phyloP scores from a whole-genome alignment of 1,284 basidiomycete species.

The Cryptococcus sp. region DNA sequence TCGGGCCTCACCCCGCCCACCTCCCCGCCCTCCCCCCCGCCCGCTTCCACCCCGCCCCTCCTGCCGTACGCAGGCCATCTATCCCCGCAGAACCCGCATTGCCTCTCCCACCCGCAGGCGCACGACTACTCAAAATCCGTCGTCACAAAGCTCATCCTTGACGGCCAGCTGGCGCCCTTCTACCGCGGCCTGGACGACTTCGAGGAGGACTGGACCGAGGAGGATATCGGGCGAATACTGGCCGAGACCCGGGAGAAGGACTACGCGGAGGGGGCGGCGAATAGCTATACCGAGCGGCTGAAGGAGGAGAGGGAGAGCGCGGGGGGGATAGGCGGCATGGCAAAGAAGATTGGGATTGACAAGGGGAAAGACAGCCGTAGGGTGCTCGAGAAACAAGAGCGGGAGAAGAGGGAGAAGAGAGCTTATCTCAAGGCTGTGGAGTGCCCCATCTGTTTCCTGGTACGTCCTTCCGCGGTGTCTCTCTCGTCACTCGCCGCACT shows the following conservation, averaged over 20 bases:
- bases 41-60: conserved; percentile 61
- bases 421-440: conserved; percentile 84
- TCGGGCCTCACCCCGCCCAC: conserved; percentile 35
- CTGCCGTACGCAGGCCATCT: conserved; percentile 64
- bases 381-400: conserved; percentile 43
- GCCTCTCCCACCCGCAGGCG: conserved; percentile 56
- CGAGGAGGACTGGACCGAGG: conserved; percentile 77
- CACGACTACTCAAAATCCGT: conserved; percentile 86
- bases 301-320: conserved; percentile 36
- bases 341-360: conserved; percentile 33
- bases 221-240: conserved; percentile 61
- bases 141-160: conserved; percentile 80
- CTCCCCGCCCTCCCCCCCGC: conserved; percentile 47
- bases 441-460: conserved; percentile 99
- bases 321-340: conserved; percentile 19
- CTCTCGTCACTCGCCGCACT: conserved; percentile 1
- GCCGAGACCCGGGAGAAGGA: conserved; percentile 38
- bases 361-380: conserved; percentile 15
- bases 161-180: conserved; percentile 87
- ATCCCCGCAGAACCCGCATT: conserved; percentile 84
- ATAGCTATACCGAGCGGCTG: conserved; percentile 31
- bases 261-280: conserved; percentile 35
- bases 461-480: conserved; percentile 53
- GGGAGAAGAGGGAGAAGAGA: conserved; percentile 65
- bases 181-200: conserved; percentile 94